Evolutionary conservation across 2,329 filamentous ascomycete species (phyloP), one percentile per base, ranked within the genome.

Genomic region (Xenosphaeropsis pyriputrescens): DNA sequence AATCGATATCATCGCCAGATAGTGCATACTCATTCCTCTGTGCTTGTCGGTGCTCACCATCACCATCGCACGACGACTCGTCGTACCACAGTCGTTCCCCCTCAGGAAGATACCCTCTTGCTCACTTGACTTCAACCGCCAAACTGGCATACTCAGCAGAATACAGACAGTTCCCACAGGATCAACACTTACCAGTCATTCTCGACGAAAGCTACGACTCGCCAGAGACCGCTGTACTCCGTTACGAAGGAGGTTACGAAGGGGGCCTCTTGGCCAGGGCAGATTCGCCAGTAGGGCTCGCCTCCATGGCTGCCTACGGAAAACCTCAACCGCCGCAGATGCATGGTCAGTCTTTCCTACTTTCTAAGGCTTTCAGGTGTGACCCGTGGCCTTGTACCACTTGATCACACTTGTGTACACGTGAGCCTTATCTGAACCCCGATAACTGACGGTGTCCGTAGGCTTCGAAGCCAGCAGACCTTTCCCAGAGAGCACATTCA

Each of bases 301-400:
- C 83, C 62, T 76, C 80, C 61, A 88, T 88, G 81, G 80, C 83
- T 59, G 79, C 79, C 62, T 88, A 85, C 68, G 68, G 70, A 54
- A 93, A 93, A 63, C 62, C 75, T 41, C 75, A 81, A 58, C 68
- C 77, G 61, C 69, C 79, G 59, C 80, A 79, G 58, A 72, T 88
- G 65, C 81, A 89, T 62, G 82, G 86, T 93, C 67, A 65, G 85
- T 78, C 41, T 43, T 43, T 38, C 37, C 16, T 26, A 14, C 38
- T 18, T 32, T 15, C 22, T 11, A 26, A 9, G 22, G 22, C 8
- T 32, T 17, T 11, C 12, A 15, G 8, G 30, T 18, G 39, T 30
- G 16, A 30, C 12, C 40, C 32, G 22, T 38, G 16, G 26, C 29
- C 18, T 16, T 29, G 32, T 32, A 16, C 29, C 16, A 22, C 34